Conservation (phyloP, 1,139 yeast genomes). For the Yamadazyma dushanensis region DNA sequence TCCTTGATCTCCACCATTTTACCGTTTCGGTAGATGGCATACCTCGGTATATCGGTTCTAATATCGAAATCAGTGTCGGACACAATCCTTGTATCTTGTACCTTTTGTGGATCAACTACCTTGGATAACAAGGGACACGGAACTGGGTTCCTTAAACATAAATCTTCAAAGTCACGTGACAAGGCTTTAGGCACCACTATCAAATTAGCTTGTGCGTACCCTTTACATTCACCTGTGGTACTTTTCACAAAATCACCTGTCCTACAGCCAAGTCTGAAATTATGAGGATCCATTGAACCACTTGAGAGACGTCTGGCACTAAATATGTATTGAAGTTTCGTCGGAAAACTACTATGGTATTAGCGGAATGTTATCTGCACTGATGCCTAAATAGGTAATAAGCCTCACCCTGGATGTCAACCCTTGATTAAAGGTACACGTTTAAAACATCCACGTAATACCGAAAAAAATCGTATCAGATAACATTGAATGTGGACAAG, state of each 20-base stretch:
- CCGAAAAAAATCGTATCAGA: too few relatives aligned
- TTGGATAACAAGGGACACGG: constrained; percentile 31
- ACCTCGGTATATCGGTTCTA: constrained; percentile 28
- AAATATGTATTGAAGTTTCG: too few relatives aligned
- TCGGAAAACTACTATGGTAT: too few relatives aligned
- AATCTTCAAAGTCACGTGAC: constrained; percentile 52
- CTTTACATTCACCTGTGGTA: constrained; percentile 28
- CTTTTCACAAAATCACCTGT: constrained; percentile 13
- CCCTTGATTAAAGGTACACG: too few relatives aligned
- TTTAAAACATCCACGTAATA: too few relatives aligned
- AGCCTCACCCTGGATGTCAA: too few relatives aligned
- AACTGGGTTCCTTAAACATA: constrained; percentile 32
- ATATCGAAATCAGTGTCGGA: constrained; percentile 23
- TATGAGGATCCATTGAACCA: constrained; percentile 7
- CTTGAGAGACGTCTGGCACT: too few relatives aligned
- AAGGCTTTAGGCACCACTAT: constrained; percentile 78
- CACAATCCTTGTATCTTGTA: constrained; percentile 18
- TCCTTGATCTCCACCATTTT: constrained; percentile 17
- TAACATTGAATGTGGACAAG: too few relatives aligned
- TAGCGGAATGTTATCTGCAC: too few relatives aligned
- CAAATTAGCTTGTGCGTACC: constrained; percentile 33
- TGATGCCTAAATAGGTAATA: too few relatives aligned
- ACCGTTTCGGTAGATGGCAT: constrained; percentile 27
- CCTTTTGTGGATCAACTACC: constrained; percentile 18
- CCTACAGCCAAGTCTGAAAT: constrained; percentile 16